Conservation (phyloP, 2,329 filamentous ascomycete genomes). For the Drechslerella dactyloides region DNA sequence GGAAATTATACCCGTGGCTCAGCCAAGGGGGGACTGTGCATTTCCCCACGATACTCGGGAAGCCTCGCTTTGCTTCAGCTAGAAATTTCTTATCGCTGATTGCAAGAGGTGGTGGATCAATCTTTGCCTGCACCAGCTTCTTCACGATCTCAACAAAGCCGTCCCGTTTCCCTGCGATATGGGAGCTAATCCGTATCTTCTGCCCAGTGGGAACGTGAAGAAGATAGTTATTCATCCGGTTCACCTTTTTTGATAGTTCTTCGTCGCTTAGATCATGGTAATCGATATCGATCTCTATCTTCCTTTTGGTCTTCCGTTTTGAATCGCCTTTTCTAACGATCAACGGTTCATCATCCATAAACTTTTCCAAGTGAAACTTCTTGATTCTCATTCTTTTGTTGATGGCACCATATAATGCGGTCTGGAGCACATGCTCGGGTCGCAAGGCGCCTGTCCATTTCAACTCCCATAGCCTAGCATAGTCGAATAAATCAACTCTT, state of each 20-base stretch:
- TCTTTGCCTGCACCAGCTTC: conserved; percentile 38
- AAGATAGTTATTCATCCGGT: conserved; percentile 27
- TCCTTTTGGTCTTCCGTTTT: conserved; percentile 21
- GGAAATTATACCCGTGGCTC: conserved; percentile 11
- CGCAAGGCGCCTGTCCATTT: conserved; percentile 41
- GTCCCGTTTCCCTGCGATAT: conserved; percentile 8
- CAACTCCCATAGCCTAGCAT: conserved; percentile 34
- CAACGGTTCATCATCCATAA: conserved; percentile 13
- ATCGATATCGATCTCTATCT: conserved; percentile 41
- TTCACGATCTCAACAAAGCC: conserved; percentile 42
- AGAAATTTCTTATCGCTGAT: conserved; percentile 37
- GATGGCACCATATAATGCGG: conserved; percentile 34
- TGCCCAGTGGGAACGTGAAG: conserved; percentile 40
- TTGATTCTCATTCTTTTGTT: conserved; percentile 34
- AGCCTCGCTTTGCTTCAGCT: conserved; percentile 39
- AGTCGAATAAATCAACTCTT: conserved; percentile 41
- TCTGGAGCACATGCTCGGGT: conserved; percentile 41
- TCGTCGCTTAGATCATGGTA: conserved; percentile 31
- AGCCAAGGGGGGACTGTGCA: conserved; percentile 45
- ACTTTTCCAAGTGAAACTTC: conserved; percentile 27
- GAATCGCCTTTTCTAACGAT: background rate
- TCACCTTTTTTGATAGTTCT: conserved; percentile 18
- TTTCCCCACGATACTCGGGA: conserved; percentile 40
- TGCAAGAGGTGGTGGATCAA: conserved; percentile 36
- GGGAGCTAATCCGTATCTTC: conserved; percentile 20